Evolutionary conservation across 2,329 filamentous ascomycete species (phyloP).

Genomic region (Neurospora sp.): DNA sequence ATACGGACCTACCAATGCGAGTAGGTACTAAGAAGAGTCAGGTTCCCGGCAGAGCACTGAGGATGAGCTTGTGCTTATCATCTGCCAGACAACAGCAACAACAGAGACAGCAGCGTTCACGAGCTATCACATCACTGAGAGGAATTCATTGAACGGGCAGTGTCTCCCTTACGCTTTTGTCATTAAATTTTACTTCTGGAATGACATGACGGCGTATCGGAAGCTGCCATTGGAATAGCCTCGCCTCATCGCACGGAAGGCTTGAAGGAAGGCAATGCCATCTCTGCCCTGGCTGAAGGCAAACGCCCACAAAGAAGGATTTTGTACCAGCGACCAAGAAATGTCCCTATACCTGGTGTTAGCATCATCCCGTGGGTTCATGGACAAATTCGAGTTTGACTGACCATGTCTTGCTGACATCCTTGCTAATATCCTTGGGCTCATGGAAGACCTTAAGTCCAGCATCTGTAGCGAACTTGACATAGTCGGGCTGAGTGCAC

Average conservation of each 20-base stretch:
- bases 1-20: background rate
- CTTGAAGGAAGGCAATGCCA: slow-evolving; percentile 49
- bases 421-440: slow-evolving; percentile 46
- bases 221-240: slow-evolving; percentile 50
- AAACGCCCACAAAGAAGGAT: slow-evolving; percentile 50
- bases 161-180: background rate
- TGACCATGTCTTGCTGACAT: slow-evolving; percentile 51
- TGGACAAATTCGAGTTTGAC: slow-evolving; percentile 12
- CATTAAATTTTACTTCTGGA: slow-evolving; percentile 30
- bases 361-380: background rate
- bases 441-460: slow-evolving; percentile 34
- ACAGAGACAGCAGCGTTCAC: background rate
- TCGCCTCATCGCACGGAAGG: slow-evolving; percentile 50
- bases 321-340: slow-evolving; percentile 50
- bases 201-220: slow-evolving; percentile 47
- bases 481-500: slow-evolving; percentile 42
- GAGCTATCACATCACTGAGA: background rate
- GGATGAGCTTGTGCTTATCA: background rate
- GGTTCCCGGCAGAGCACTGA: background rate
- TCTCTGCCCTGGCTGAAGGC: slow-evolving; percentile 50
- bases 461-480: slow-evolving; percentile 36
- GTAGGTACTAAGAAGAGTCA: background rate
- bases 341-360: slow-evolving; percentile 41
- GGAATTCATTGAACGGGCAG: background rate
- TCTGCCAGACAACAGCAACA: background rate